Conservation (phyloP, 257 asterid genomes). For the Solanum ahanhuiri region DNA sequence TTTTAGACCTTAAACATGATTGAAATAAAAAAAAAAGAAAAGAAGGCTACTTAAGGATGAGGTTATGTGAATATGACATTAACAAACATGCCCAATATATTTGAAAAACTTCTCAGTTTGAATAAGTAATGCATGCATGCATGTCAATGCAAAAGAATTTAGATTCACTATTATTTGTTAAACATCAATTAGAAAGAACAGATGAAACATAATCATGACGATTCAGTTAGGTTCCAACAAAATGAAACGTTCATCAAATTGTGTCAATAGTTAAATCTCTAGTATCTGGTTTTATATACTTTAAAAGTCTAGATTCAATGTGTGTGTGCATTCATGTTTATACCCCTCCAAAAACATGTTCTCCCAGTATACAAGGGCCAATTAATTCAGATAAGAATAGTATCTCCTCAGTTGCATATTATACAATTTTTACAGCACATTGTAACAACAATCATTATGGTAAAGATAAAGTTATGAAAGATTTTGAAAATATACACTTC, state of each 20-base stretch:
- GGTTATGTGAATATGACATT: neutral
- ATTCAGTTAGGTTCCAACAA: neutral
- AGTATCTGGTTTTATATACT: no score
- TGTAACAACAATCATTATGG: no score
- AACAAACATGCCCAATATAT: neutral
- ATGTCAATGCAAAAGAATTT: neutral
- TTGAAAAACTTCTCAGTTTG: neutral
- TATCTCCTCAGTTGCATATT: no score
- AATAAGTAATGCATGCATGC: neutral
- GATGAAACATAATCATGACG: neutral
- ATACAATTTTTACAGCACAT: no score
- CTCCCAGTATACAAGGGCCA: no score
- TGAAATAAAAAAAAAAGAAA: neutral
- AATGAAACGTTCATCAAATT: neutral
- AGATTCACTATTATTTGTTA: neutral
- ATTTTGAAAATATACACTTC: no score
- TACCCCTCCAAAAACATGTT: no score
- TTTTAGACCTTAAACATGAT: neutral
- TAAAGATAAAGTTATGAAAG: no score
- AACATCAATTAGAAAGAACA: neutral
- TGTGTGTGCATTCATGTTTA: no score
- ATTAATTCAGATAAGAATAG: no score
- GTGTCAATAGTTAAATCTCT: neutral
- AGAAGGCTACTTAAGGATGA: no score
- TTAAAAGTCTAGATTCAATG: no score